phyloP scores from a whole-genome alignment of 2,329 filamentous ascomycete species.

The Elsinoe arachidis region DNA sequence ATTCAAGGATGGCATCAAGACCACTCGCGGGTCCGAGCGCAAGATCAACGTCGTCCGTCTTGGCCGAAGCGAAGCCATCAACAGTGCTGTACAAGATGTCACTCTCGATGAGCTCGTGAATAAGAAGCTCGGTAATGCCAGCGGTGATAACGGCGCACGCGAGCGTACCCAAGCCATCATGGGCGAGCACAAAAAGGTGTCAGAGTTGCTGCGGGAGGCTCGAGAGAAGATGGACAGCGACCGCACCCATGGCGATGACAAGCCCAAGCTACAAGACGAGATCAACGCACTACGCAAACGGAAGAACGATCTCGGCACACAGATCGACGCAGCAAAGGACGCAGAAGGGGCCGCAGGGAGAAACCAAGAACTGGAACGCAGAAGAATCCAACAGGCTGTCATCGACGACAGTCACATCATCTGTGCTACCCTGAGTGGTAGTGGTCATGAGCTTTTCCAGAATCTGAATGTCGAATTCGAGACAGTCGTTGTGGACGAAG shows the following conservation, averaged over 20 bases:
- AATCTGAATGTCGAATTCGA: slow-evolving; percentile 92
- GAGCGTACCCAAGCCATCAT: slow-evolving; percentile 60
- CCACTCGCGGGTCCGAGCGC: slow-evolving; percentile 59
- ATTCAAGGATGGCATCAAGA: slow-evolving; percentile 79
- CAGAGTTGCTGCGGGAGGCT: slow-evolving; percentile 60
- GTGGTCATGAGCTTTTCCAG: slow-evolving; percentile 96
- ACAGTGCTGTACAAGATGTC: slow-evolving; percentile 77
- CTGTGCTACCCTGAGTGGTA: slow-evolving; percentile 89
- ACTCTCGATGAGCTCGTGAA: slow-evolving; percentile 89
- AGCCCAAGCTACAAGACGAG: slow-evolving; percentile 60
- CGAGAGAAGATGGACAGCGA: slow-evolving; percentile 58
- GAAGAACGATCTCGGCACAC: slow-evolving; percentile 65
- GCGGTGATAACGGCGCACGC: slow-evolving; percentile 33
- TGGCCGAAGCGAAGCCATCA: slow-evolving; percentile 87
- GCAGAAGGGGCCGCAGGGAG: slow-evolving; percentile 72
- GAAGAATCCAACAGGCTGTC: slow-evolving; percentile 80
- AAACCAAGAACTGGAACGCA: slow-evolving; percentile 76
- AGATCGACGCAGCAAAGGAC: slow-evolving; percentile 82
- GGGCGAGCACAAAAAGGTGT: slow-evolving; percentile 51
- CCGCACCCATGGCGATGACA: slow-evolving; percentile 42
- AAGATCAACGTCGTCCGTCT: slow-evolving; percentile 83
- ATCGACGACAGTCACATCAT: slow-evolving; percentile 85
- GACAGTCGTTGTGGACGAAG: slow-evolving; percentile 96
- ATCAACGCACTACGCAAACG: slow-evolving; percentile 70
- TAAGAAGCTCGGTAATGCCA: slow-evolving; percentile 48